Evolutionary conservation across 164 flowering plant species (phyloP), one percentile per base, ranked within the genome.

Genomic region (Hamamelis virginiana): DNA sequence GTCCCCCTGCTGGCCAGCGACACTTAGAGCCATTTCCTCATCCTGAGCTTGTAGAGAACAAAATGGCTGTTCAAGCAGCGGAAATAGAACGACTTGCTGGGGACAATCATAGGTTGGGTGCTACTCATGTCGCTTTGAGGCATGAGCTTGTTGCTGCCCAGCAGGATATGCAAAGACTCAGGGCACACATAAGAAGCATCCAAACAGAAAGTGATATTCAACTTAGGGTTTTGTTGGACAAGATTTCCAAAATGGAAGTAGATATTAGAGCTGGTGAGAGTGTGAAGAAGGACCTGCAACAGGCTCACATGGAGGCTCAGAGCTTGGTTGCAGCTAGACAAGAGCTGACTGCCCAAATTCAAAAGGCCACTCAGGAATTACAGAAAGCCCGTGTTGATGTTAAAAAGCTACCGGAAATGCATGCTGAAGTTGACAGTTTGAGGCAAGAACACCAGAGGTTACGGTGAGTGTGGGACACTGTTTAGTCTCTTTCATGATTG

Each of bases 161-260:
- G 64, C 78, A 86, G 62, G 94, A 95, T 75, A 72, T 81, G 66
- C 84, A 81, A 57, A 80, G 71, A 64, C 52, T 87, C n/a, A 83
- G 82, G 69, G 89, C 86, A 38, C 92, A 86, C 71, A 85, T 86
- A 26, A 82, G 84, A 67, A 87, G 87, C 77, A 84, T 81, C 38
- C 82, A 84, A 64, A 82, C 92, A 51, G 99, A 95, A 73, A 82
- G 90, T 72, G 99, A 92, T 70, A 83, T 90, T 62, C 92, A 90
- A 80, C 80, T 89, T 46, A 78, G 93, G 69, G 74, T 85, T 51
- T 77, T 90, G 72, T 59, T 84, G 62, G 96, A 91, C 11, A 89
- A 89, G 80, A 92, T 85, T 59, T 74, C 83, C 16, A 91, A 89
- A 80, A 83, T 84, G 87, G 93, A 91, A 67, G 83, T 59, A n/a